phyloP scores from a whole-genome alignment of 2,329 filamentous ascomycete species.

The Bipolaris victoriae region DNA sequence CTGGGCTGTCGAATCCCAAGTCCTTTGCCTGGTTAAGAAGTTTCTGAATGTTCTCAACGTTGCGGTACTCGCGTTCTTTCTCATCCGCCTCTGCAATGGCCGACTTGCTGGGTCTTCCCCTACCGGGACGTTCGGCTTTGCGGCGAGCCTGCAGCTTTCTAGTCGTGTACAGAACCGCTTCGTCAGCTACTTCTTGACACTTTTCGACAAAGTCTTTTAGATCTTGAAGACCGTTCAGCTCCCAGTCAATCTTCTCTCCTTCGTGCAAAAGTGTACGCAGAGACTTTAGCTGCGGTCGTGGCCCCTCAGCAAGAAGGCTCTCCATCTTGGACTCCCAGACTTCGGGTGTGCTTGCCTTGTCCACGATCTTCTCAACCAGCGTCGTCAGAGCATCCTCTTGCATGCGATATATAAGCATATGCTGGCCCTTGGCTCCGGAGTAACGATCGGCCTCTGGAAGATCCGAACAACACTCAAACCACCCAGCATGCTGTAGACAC shows the following conservation, averaged over 20 bases:
- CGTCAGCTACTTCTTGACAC: slow-evolving; percentile 97
- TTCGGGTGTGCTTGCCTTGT: slow-evolving; percentile 86
- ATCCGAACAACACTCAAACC: slow-evolving; percentile 76
- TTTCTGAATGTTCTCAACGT: slow-evolving; percentile 84
- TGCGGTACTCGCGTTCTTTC: slow-evolving; percentile 80
- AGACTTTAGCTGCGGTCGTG: slow-evolving; percentile 82
- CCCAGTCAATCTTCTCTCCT: slow-evolving; percentile 94
- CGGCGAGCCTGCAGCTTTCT: slow-evolving; percentile 97
- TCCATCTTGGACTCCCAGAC: slow-evolving; percentile 90
- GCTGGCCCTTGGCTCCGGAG: slow-evolving; percentile 60
- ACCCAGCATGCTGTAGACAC: slow-evolving; percentile 82
- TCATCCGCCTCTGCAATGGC: slow-evolving; percentile 80
- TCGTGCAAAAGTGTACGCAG: slow-evolving; percentile 85
- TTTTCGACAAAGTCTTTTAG: slow-evolving; percentile 90
- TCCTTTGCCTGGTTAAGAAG: slow-evolving; percentile 83
- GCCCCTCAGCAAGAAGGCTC: slow-evolving; percentile 80
- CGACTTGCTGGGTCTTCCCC: slow-evolving; percentile 68
- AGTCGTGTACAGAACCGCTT: slow-evolving; percentile 93
- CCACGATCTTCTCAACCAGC: slow-evolving; percentile 76
- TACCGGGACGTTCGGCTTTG: slow-evolving; percentile 89
- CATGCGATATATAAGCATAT: slow-evolving; percentile 78
- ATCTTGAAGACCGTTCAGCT: slow-evolving; percentile 79
- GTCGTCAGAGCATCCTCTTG: slow-evolving; percentile 71
- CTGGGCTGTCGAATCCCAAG: slow-evolving; percentile 90
- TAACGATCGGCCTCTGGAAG: slow-evolving; percentile 70